Conservation (phyloP, 495 filamentous ascomycete species). For the Trichocladium antarcticum region DNA sequence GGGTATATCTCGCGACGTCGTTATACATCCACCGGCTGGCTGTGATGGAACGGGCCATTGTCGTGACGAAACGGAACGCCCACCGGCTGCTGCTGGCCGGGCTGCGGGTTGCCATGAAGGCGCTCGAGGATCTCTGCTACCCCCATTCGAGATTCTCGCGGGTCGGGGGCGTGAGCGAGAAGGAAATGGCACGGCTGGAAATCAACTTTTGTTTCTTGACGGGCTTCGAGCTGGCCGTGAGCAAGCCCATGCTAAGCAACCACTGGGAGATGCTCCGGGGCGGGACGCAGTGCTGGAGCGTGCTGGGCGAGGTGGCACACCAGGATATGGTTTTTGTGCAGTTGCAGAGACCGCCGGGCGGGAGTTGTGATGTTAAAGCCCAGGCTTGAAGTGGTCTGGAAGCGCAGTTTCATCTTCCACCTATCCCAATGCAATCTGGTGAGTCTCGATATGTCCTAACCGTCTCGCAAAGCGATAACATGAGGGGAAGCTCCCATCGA, state of each 20-base stretch:
- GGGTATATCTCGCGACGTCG: constrained; percentile 85
- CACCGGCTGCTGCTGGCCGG: constrained; percentile 81
- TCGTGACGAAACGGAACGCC: constrained; percentile 68
- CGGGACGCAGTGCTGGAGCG: constrained; percentile 22
- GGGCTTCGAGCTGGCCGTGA: constrained; percentile 69
- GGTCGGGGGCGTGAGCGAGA: constrained; percentile 78
- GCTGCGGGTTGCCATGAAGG: constrained; percentile 81
- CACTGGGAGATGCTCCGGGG: constrained; percentile 42
- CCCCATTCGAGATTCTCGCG: constrained; percentile 71
- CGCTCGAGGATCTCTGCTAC: constrained; percentile 80
- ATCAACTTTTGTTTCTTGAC: constrained; percentile 82
- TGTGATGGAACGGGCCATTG: constrained; percentile 58
- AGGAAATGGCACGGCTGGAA: constrained; percentile 71
- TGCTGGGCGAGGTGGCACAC: constrained; percentile 2
- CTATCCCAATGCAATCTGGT: too few relatives aligned
- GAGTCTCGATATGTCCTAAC: too few relatives aligned
- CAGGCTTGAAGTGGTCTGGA: constrained; percentile 2
- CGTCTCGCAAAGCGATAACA: too few relatives aligned
- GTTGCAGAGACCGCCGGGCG: constrained; percentile 3
- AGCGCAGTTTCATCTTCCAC: too few relatives aligned
- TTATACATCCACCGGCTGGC: constrained; percentile 78
- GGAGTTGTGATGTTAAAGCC: not conserved
- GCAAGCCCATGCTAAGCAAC: constrained; percentile 47
- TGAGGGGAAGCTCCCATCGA: too few relatives aligned
- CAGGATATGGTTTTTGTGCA: constrained; percentile 5